Conservation (phyloP, 75 land plant species). For the Pinus taeda region DNA sequence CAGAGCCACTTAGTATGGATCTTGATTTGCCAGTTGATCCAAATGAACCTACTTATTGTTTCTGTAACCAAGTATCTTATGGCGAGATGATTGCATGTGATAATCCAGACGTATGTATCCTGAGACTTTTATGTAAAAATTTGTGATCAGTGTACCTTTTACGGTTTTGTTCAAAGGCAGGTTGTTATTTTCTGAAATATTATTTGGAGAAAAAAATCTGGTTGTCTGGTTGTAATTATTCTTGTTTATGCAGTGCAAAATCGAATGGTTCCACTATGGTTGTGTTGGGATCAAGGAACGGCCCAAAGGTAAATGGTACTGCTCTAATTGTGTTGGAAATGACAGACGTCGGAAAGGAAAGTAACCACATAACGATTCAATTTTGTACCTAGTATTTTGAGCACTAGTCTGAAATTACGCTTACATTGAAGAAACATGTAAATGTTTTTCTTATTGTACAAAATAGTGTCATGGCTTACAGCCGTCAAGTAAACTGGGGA, state of each 20-base stretch:
- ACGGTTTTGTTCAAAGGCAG: background rate
- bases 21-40: constrained; percentile 98
- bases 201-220: background rate
- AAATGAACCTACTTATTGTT: constrained; percentile 97
- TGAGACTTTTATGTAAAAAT: too few species aligned
- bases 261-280: constrained; percentile 97
- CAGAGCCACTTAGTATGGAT: constrained; percentile 56
- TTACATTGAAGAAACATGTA: too few species aligned
- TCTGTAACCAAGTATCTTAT: constrained; percentile 92
- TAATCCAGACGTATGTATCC: constrained; percentile 59
- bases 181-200: background rate
- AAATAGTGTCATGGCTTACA: too few species aligned
- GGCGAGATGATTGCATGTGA: constrained; percentile 99
- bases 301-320: constrained; percentile 97
- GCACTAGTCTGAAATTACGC: too few species aligned
- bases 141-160: background rate
- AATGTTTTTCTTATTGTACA: too few species aligned
- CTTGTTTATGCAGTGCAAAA: constrained; percentile 78
- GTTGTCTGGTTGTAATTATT: background rate
- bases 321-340: constrained; percentile 64
- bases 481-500: too few species aligned
- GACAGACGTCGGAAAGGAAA: constrained; percentile 60
- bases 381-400: too few species aligned
- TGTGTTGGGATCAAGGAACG: constrained; percentile 92
- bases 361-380: constrained; percentile 7